A percentile compares a stretch with the other conserved stretches of the same genome.
Evolutionary conservation across 768 basidiomycete species (phyloP).

Genomic region (Termitomyces sp.): DNA sequence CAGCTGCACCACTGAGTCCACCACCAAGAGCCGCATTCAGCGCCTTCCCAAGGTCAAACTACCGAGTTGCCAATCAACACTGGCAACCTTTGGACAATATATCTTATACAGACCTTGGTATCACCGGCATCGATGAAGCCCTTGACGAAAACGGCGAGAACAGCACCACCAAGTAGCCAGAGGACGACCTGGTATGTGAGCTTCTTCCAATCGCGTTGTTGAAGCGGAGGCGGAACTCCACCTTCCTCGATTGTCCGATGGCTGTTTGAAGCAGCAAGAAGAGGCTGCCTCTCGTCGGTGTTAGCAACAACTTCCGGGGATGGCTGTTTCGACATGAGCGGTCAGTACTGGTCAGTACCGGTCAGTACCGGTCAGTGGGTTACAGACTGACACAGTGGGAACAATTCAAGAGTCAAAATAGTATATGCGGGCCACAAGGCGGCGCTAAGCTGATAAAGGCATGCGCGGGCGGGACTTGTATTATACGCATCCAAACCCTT

Average conservation of each 20-base stretch:
- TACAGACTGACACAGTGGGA: neutral
- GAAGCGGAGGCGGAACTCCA: neutral
- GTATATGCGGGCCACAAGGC: neutral
- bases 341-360: neutral
- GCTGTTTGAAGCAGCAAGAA: neutral
- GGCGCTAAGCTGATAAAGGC: neutral
- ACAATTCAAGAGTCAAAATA: neutral
- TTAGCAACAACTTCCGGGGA: neutral
- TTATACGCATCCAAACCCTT: too few relatives aligned
- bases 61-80: neutral
- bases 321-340: neutral
- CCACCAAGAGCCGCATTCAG: constrained; percentile 84
- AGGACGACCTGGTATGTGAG: constrained; percentile 27
- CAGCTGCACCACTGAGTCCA: constrained; percentile 84
- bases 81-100: neutral
- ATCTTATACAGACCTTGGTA: constrained; percentile 46
- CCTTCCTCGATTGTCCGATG: neutral
- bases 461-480: too few relatives aligned
- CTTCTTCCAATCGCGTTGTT: constrained; percentile 18
- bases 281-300: neutral
- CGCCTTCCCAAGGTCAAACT: constrained; percentile 80
- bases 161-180: constrained; percentile 27
- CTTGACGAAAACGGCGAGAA: constrained; percentile 54
- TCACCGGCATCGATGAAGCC: constrained; percentile 67
- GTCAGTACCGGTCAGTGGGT: too few relatives aligned